A percentile compares a stretch with the other conserved stretches of the same genome.
These are phyloP conservation scores for Tardiomyces blankii DNA, from an alignment of 1,139 yeast species.

Conservation along the genomic window DNA sequence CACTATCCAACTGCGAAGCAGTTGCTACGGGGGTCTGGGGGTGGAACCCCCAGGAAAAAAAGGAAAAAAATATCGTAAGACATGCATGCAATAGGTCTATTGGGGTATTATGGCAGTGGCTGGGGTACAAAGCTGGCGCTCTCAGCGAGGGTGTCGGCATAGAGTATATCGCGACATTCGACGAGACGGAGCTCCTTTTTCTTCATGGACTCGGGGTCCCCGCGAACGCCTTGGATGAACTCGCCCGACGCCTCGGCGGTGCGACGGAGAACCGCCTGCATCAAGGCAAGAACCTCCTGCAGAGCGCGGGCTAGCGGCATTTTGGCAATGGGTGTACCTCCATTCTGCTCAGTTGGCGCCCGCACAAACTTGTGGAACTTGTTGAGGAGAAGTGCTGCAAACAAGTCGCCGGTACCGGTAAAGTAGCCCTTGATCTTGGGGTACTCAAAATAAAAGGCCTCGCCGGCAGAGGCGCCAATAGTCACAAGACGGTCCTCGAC, in stretches of 20 bases:
- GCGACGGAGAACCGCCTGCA: conserved; percentile 33
- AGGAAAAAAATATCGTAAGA: no score
- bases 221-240: conserved; percentile 7
- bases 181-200: conserved; percentile 17
- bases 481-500: conserved; percentile 32
- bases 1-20: no score
- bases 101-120: not conserved
- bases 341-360: not conserved
- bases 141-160: not conserved
- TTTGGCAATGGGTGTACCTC: conserved; percentile 2
- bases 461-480: conserved; percentile 36
- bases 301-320: conserved; percentile 28
- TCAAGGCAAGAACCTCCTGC: conserved; percentile 39
- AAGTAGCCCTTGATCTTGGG: conserved; percentile 60
- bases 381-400: conserved; percentile 68
- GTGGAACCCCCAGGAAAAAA: no score
- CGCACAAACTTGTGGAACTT: conserved; percentile 31
- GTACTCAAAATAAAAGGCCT: conserved; percentile 34
- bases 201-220: conserved; percentile 12
- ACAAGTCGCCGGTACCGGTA: conserved; percentile 90
- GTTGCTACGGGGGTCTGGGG: no score
- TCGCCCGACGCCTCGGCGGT: conserved; percentile 10
- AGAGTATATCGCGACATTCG: conserved; percentile 2
- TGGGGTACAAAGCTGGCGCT: not conserved
- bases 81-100: no score